Evolutionary conservation across 2,329 filamentous ascomycete genomes (phyloP).

Genomic region (Fusarium annulatum): DNA sequence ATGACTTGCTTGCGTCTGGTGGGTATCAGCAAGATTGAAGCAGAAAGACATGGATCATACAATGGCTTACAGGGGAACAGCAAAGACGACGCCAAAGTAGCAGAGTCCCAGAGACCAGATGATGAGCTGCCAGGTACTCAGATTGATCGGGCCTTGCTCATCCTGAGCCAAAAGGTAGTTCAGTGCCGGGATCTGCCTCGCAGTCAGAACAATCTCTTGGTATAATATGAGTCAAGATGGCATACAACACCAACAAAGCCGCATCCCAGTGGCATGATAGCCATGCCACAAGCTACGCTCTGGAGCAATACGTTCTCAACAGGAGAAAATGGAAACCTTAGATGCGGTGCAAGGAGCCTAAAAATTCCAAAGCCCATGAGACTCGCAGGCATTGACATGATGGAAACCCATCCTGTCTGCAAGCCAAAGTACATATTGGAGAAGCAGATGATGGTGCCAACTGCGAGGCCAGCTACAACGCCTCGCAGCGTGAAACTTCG

Average conservation of each 20-base stretch:
- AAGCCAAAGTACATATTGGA: conserved; percentile 99
- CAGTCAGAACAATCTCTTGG: conserved; percentile 1
- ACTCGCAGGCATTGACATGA: conserved; percentile 97
- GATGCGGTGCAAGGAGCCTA: conserved; percentile 76
- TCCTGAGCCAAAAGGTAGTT: conserved; percentile 83
- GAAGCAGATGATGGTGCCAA: conserved; percentile 92
- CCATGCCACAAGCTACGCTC: conserved; percentile 93
- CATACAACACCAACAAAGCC: conserved; percentile 89
- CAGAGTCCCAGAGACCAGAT: conserved; percentile 93
- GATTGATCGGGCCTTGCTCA: conserved; percentile 80
- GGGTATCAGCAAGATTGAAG: conserved; percentile 2
- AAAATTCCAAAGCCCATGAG: conserved; percentile 96
- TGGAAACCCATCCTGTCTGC: conserved; percentile 78
- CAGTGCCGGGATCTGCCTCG: conserved; percentile 78
- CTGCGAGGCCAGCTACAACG: conserved; percentile 80
- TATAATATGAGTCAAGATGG: conserved; percentile 19
- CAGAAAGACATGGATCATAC: not conserved
- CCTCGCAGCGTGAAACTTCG: conserved; percentile 88
- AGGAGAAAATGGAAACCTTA: conserved; percentile 86
- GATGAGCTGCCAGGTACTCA: conserved; percentile 81
- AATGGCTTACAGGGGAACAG: conserved; percentile 76
- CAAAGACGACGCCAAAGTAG: conserved; percentile 97
- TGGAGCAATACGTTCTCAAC: conserved; percentile 98
- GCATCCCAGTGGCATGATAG: conserved; percentile 95
- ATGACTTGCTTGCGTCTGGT: conserved; percentile 84